A percentile compares a stretch with the other conserved stretches of the same genome.
Evolutionary conservation across 73 alveolate genomes (phyloP).

Genomic region (Paramecium octaurelia): DNA sequence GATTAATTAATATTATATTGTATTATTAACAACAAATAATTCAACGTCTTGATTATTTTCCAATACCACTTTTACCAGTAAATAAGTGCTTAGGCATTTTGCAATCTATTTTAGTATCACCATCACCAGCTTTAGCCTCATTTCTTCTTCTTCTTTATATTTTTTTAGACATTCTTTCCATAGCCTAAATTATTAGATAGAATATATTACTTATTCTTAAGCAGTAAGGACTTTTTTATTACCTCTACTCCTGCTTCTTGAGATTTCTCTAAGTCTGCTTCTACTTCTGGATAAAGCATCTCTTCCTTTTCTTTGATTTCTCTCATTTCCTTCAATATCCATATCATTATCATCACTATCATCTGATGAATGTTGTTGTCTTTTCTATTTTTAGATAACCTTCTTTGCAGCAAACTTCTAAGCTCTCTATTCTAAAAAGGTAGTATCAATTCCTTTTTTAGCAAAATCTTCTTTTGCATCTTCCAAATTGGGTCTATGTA

Average conservation of each 20-base stretch:
- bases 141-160: slow-evolving; percentile 85
- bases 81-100: slow-evolving; percentile 92
- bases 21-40: not conserved
- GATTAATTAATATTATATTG: not conserved
- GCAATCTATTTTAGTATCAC: slow-evolving; percentile 84
- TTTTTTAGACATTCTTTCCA: slow-evolving; percentile 69
- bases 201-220: slow-evolving; percentile 49
- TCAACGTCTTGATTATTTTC: slow-evolving; percentile 95
- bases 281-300: slow-evolving; percentile 24
- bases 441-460: slow-evolving; percentile 57
- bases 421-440: slow-evolving; percentile 62
- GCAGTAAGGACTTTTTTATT: slow-evolving; percentile 66
- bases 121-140: slow-evolving; percentile 85
- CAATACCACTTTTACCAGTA: slow-evolving; percentile 96
- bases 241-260: slow-evolving; percentile 79
- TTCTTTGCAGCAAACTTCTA: slow-evolving; percentile 67
- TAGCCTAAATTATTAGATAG: not conserved
- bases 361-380: slow-evolving; percentile 58
- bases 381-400: slow-evolving; percentile 64
- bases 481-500: slow-evolving; percentile 69
- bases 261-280: slow-evolving; percentile 61
- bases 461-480: slow-evolving; percentile 70
- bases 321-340: slow-evolving; percentile 82
- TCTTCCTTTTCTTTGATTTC: slow-evolving; percentile 48
- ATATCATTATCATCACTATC: slow-evolving; percentile 62